Percentiles rank a stretch among this genome's conserved stretches.
These are phyloP conservation scores for Aspergillus transmontanensis DNA, from an alignment of 2,329 filamentous ascomycete genomes.

Conservation along the genomic window DNA sequence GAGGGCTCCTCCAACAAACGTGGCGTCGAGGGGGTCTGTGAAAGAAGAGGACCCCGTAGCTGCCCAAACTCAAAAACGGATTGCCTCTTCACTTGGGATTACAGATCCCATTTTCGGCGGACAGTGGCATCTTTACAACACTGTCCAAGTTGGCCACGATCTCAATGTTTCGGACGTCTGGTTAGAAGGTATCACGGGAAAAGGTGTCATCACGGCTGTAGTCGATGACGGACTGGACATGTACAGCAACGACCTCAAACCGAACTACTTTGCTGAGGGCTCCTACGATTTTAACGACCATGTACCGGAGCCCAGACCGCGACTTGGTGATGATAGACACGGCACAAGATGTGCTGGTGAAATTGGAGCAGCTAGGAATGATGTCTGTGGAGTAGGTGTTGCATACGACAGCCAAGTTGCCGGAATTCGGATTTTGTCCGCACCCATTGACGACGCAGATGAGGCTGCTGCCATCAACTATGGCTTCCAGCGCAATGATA, in stretches of 20 bases:
- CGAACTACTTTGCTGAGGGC: slow-evolving; percentile 89
- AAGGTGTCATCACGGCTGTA: slow-evolving; percentile 86
- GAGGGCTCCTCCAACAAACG: slow-evolving; percentile 47
- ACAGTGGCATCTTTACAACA: slow-evolving; percentile 95
- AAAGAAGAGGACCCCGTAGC: slow-evolving; percentile 47
- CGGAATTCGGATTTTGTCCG: slow-evolving; percentile 89
- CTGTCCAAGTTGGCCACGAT: slow-evolving; percentile 79
- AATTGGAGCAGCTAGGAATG: slow-evolving; percentile 85
- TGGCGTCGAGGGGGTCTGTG: slow-evolving; percentile 45
- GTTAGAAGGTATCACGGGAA: slow-evolving; percentile 86
- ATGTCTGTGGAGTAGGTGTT: slow-evolving; percentile 93
- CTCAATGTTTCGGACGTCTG: slow-evolving; percentile 95
- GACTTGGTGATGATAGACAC: slow-evolving; percentile 82
- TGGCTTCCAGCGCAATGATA: slow-evolving; percentile 86
- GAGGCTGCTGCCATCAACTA: slow-evolving; percentile 93
- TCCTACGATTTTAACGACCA: slow-evolving; percentile 97
- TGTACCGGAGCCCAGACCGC: slow-evolving; percentile 74
- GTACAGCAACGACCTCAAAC: slow-evolving; percentile 87
- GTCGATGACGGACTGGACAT: slow-evolving; percentile 97
- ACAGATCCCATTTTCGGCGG: slow-evolving; percentile 86
- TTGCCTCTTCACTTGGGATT: slow-evolving; percentile 72
- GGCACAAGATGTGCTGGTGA: slow-evolving; percentile 95
- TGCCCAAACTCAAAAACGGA: slow-evolving; percentile 59
- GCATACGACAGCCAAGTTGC: slow-evolving; percentile 90
- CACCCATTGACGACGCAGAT: slow-evolving; percentile 86